Percentiles rank a stretch among this genome's conserved stretches.
These are phyloP conservation scores for Botrytis aclada DNA, from an alignment of 2,329 filamentous ascomycete species.

Conservation along the genomic window DNA sequence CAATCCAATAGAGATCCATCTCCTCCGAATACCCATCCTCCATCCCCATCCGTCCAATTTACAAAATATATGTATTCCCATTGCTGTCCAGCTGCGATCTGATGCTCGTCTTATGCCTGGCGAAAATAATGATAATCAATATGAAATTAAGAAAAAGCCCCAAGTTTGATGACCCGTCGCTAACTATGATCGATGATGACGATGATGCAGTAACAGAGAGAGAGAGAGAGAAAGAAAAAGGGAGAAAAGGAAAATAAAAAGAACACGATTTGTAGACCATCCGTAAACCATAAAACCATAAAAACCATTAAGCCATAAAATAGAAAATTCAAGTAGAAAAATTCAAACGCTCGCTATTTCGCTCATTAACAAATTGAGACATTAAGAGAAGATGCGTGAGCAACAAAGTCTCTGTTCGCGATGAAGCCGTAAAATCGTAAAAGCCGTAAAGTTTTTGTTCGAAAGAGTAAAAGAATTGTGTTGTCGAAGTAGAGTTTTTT, in stretches of 20 bases:
- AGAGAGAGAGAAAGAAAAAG: constrained; percentile 14
- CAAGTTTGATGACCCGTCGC: constrained; percentile 21
- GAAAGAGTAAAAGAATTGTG: constrained; percentile 7
- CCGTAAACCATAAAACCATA: constrained; percentile 17
- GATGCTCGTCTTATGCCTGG: constrained; percentile 20
- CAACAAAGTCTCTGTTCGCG: constrained; percentile 44
- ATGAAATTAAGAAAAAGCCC: constrained; percentile 17
- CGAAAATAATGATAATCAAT: constrained; percentile 1
- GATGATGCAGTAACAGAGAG: constrained; percentile 15
- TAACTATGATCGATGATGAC: constrained; percentile 22
- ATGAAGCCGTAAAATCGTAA: constrained; percentile 29
- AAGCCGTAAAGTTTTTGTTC: constrained; percentile 25
- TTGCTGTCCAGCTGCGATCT: constrained; percentile 20
- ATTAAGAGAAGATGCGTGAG: constrained; percentile 45
- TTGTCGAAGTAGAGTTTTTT: constrained; percentile 20
- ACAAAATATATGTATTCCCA: constrained; percentile 16
- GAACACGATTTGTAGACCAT: too few species aligned
- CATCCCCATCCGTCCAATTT: constrained; percentile 14
- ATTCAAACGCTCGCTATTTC: constrained; percentile 32
- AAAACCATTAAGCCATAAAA: constrained; percentile 36
- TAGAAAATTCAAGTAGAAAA: constrained; percentile 38
- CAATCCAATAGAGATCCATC: constrained; percentile 17
- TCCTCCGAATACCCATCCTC: constrained; percentile 9
- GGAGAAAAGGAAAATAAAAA: background rate
- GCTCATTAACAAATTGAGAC: constrained; percentile 32